Percentiles rank a stretch among this genome's conserved stretches.
Evolutionary conservation across 2,329 filamentous ascomycete genomes (phyloP).

Genomic region (Scolecobasidium constrictum): DNA sequence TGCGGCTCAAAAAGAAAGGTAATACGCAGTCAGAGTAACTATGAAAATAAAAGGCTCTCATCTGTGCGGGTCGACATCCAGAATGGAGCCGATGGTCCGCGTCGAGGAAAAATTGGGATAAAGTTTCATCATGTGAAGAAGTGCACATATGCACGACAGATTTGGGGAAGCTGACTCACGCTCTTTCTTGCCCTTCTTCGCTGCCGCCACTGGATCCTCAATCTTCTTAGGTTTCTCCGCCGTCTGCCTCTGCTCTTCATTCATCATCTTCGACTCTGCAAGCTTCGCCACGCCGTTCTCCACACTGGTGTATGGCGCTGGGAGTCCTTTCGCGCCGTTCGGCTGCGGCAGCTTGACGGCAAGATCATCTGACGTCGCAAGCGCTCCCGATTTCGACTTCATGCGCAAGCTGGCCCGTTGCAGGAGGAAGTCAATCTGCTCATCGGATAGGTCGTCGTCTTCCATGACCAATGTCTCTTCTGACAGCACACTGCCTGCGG

Average conservation of each 20-base stretch:
- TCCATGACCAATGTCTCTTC: constrained; percentile 1
- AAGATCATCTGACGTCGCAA: not conserved
- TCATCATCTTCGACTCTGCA: constrained; percentile 4
- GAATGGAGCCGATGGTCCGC: constrained; percentile 66
- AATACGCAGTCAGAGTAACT: constrained; percentile 57
- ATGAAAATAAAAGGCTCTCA: constrained; percentile 56
- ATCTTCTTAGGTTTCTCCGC: constrained; percentile 41
- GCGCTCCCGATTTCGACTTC: constrained; percentile 1
- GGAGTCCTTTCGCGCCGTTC: constrained; percentile 1
- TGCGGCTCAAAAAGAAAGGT: constrained; percentile 6
- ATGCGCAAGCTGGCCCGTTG: constrained; percentile 5
- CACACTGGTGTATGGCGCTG: constrained; percentile 5
- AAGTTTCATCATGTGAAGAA: constrained; percentile 11
- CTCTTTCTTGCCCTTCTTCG: constrained; percentile 21
- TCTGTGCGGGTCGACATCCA: constrained; percentile 63
- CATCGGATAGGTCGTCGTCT: constrained; percentile 6
- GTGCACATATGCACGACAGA: too few species aligned
- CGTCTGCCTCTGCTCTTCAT: constrained; percentile 31
- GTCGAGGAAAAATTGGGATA: constrained; percentile 42
- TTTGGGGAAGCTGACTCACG: constrained; percentile 8
- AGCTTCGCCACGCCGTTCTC: not conserved
- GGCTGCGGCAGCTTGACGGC: constrained; percentile 3
- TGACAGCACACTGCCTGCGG: constrained; percentile 4
- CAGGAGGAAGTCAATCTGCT: constrained; percentile 8
- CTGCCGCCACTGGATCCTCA: constrained; percentile 39